These are phyloP conservation scores for Teratosphaeria epicoccoides DNA, from an alignment of 2,329 filamentous ascomycete genomes.

Conservation along the genomic window DNA sequence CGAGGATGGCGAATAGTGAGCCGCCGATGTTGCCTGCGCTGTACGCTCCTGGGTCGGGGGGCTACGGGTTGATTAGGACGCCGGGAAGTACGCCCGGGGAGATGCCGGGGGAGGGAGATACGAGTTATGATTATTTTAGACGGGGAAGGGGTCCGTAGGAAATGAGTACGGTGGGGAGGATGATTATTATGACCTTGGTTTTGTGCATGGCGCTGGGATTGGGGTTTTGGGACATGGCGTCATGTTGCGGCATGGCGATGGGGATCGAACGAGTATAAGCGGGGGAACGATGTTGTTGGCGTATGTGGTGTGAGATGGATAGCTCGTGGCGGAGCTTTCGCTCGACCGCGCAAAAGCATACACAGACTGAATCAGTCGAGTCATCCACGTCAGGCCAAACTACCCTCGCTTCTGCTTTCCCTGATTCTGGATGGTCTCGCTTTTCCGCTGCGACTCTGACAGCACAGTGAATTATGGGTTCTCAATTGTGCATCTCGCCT, in stretches of 20 bases:
- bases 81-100: conserved; percentile 20
- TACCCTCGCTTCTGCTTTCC: too few species aligned
- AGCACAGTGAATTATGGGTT: too few species aligned
- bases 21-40: conserved; percentile 8
- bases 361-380: too few species aligned
- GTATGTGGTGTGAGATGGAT: too few species aligned
- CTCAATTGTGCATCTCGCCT: too few species aligned
- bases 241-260: not conserved
- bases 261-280: too few species aligned
- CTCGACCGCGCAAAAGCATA: too few species aligned
- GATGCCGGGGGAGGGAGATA: conserved; percentile 19
- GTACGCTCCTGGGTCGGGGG: conserved; percentile 13
- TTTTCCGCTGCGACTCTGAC: too few species aligned
- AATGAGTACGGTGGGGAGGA: not conserved
- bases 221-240: not conserved
- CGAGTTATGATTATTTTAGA: conserved; percentile 32
- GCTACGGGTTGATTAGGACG: conserved; percentile 20
- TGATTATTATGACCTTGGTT: not conserved
- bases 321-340: too few species aligned
- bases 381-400: too few species aligned
- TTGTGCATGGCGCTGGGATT: not conserved
- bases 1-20: conserved; percentile 21
- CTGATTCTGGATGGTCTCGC: too few species aligned
- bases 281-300: too few species aligned
- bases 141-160: conserved; percentile 13